Percentiles rank a stretch among this genome's conserved stretches.
These are phyloP conservation scores for Conticribra guillardii DNA, from an alignment of 108 stramenopile genomes.

Conservation along the genomic window DNA sequence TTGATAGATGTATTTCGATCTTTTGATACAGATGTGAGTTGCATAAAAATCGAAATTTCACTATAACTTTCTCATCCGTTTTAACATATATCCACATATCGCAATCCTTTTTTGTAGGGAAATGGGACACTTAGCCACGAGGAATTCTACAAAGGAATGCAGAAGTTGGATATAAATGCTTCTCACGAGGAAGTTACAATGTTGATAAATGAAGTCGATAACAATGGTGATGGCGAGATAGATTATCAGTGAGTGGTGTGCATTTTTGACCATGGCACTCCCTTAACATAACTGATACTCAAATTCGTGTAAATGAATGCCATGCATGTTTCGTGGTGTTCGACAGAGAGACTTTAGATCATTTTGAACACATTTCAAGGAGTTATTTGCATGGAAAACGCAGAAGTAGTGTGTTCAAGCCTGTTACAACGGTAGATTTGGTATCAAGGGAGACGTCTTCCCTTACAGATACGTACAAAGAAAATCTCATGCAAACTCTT, in stretches of 20 bases:
- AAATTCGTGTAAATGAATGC: no score
- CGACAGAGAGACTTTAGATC: slow-evolving; percentile 23
- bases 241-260: slow-evolving; percentile 1
- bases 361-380: slow-evolving; percentile 22
- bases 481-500: slow-evolving; percentile 15
- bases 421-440: background rate
- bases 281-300: no score
- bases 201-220: slow-evolving; percentile 28
- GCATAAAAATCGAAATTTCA: background rate
- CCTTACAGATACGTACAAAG: slow-evolving; percentile 16
- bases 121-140: slow-evolving; percentile 24
- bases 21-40: slow-evolving; percentile 34
- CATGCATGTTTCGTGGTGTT: no score
- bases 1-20: slow-evolving; percentile 35
- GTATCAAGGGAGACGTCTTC: background rate
- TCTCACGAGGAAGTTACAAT: slow-evolving; percentile 20
- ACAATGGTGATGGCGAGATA: slow-evolving; percentile 35
- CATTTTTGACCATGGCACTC: background rate
- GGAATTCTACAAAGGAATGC: slow-evolving; percentile 27
- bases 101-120: background rate
- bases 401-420: slow-evolving; percentile 15
- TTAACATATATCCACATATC: background rate
- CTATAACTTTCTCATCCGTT: background rate
- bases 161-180: slow-evolving; percentile 16
- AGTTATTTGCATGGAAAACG: slow-evolving; percentile 19